Evolutionary conservation across 805 yeast genomes (phyloP), one percentile per base, ranked within the genome.

Genomic region (Saturnispora quitensis): DNA sequence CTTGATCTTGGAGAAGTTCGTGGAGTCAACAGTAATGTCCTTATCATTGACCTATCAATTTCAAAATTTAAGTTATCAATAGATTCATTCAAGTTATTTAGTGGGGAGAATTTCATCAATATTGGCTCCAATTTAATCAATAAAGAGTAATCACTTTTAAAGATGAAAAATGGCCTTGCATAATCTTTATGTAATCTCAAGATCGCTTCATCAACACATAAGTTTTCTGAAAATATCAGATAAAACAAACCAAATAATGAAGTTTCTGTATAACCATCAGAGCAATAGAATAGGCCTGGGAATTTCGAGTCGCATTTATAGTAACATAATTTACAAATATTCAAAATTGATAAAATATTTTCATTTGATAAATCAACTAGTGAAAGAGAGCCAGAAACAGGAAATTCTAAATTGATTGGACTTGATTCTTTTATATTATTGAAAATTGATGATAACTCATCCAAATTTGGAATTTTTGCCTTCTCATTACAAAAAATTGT

Each of bases 251-350:
- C 77, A 40, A 90, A 66, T n/a, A 91, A 73, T 5, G 96, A 81
- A 48, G 90, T 84, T 62, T 89, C 97, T 0, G 97, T 88, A 66
- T 90, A 91, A 0, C 98, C 98, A 67, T 91, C 97, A 2, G 86
- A 78, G 61, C 96, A 89, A 62, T 81, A 84, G 9, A 90, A 70
- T 54, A 90, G 72, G 0, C 81, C 69, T 3, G 79, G 74, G 48
- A 71, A 66, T 3, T 58, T 43, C 58, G 62, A 22, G 52, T 59
- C 9, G 46, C 73, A 68, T 34, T 65, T 69, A 38, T 73, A 67
- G 54, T 81, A 81, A 17, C 89, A 68, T 40, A 85, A 68, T 63
- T 85, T 86, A 65, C 93, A 82, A 18, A 85, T 70, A 56, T 83
- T 83, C 49, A 87, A 72, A 34, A 89, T 75, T 7, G 86, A 74